Evolutionary conservation across 1,284 basidiomycete species (phyloP).

Genomic region (Cerrena zonata): DNA sequence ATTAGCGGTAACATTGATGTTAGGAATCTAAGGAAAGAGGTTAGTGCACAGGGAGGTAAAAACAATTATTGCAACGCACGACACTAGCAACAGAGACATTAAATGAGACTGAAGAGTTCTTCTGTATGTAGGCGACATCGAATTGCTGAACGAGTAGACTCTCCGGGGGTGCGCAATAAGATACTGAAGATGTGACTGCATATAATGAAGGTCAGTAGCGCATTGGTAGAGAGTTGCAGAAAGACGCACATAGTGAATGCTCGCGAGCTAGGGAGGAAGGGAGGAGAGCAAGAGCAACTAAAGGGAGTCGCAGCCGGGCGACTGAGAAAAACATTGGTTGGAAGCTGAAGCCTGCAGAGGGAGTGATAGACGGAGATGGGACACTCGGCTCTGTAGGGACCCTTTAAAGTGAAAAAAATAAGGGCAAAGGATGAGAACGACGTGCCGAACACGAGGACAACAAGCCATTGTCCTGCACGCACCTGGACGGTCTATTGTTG

Average conservation of each 20-base stretch:
- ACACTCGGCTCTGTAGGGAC: conserved; percentile 2
- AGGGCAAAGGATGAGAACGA: neutral
- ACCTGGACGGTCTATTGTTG: conserved; percentile 22
- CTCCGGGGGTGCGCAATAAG: conserved; percentile 79
- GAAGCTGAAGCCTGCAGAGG: conserved; percentile 11
- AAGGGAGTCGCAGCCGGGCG: conserved; percentile 62
- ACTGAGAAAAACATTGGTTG: conserved; percentile 54
- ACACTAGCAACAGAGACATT: conserved; percentile 72
- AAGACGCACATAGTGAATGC: conserved; percentile 53
- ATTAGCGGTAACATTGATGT: conserved; percentile 76
- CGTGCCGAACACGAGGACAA: conserved; percentile 16
- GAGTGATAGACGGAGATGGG: conserved; percentile 4
- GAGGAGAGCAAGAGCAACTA: conserved; percentile 38
- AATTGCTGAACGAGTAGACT: conserved; percentile 77
- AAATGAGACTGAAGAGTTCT: conserved; percentile 68
- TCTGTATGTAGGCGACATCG: conserved; percentile 67
- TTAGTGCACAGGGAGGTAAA: conserved; percentile 6
- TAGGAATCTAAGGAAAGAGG: conserved; percentile 44
- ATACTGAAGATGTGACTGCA: conserved; percentile 78
- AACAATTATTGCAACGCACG: no score
- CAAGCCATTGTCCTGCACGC: conserved; percentile 15
- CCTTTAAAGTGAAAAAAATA: no score
- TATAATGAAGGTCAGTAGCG: conserved; percentile 9
- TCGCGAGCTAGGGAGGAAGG: conserved; percentile 42
- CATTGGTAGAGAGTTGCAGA: neutral